Base-by-base conservation (phyloP, 495 filamentous ascomycete species). In the Penicillium macrosclerotiorum region DNA sequence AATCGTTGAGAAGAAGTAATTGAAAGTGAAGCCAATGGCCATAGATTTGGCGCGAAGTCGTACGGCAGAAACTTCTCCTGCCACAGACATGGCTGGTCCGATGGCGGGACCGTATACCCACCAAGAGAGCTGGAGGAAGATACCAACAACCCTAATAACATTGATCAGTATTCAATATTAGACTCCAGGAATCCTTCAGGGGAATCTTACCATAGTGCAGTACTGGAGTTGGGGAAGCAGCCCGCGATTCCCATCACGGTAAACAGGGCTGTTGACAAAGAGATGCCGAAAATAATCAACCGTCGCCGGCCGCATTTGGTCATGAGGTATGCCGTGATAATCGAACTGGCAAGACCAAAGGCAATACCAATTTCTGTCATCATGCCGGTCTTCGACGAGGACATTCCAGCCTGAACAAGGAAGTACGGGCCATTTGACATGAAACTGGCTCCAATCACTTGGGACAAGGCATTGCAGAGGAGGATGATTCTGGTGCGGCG, bases 401-500 rank as follows among this genome's bases (percentile, higher is more conserved):
- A 41, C 51, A 64, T 51, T 5, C 60, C 60, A 11, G 54, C 52
- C 33, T 47, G 39, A 13, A 47, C 47, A 22, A 64, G 41, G 39
- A 65, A 62, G 31, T 65, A 63, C 5, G 59, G 51, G 2, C 47
- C 53, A 18, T 65, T 56, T 3, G 45, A 37, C 8, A 57, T 48
- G 43, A 61, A 49, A 34, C 46, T 53, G 7, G 50, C 37, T 5
- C 59, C 62, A 22, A 61, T 42, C 6, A 55, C 35, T 33, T 59
- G 57, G 22, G 51, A 46, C 37, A 65, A 35, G 11, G 35, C 48
- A 25, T 44, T 49, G 37, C 48, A 52, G 19, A 52, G 50, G 16
- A 63, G 37, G 3, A 58, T 51, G 26, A 65, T 61, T n/a, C 62
- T 43, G 5, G 62, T 65, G 26, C 62, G 62, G 8, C 62, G 62